These are phyloP conservation scores for Sisymbrium irio DNA, from an alignment of 345 rosid species.

Conservation along the genomic window DNA sequence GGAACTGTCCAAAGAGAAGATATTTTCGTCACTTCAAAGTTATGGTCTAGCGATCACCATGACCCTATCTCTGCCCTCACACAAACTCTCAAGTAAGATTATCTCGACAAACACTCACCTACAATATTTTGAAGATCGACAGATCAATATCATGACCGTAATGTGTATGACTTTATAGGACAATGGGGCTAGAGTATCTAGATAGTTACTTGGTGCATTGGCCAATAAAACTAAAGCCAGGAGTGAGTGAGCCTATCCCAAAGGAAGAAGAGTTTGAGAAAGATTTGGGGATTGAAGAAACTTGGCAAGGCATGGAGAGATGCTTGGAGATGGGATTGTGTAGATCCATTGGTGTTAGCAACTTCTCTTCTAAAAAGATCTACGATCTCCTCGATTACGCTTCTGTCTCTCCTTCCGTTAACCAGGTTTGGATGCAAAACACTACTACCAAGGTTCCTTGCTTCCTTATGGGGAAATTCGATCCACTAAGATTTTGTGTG, in stretches of 20 bases:
- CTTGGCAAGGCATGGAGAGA: slow-evolving; percentile 87
- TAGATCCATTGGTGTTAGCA: slow-evolving; percentile 77
- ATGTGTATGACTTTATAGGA: slow-evolving; percentile 35
- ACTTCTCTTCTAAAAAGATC: slow-evolving; percentile 74
- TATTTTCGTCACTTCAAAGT: slow-evolving; percentile 73
- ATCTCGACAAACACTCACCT: neutral
- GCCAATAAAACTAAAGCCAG: slow-evolving; percentile 84
- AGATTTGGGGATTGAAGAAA: slow-evolving; percentile 55
- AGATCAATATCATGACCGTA: neutral
- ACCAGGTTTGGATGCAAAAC: slow-evolving; percentile 46
- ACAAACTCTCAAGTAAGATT: slow-evolving; percentile 46
- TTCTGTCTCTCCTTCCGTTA: slow-evolving; percentile 62
- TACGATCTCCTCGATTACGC: slow-evolving; percentile 52
- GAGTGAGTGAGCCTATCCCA: slow-evolving; percentile 50
- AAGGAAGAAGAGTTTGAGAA: slow-evolving; percentile 66
- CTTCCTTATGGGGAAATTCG: neutral
- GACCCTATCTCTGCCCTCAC: slow-evolving; percentile 73
- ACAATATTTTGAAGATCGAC: neutral
- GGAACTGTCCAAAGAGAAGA: slow-evolving; percentile 54
- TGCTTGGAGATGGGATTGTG: slow-evolving; percentile 75
- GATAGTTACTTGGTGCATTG: slow-evolving; percentile 94
- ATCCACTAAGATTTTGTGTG: neutral
- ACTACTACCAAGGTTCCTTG: neutral
- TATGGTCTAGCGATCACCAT: slow-evolving; percentile 82
- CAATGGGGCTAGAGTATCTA: slow-evolving; percentile 60